Evolutionary conservation across 805 yeast genomes (phyloP), one percentile per base, ranked within the genome.

Genomic region (Tetrapisispora arboricola): DNA sequence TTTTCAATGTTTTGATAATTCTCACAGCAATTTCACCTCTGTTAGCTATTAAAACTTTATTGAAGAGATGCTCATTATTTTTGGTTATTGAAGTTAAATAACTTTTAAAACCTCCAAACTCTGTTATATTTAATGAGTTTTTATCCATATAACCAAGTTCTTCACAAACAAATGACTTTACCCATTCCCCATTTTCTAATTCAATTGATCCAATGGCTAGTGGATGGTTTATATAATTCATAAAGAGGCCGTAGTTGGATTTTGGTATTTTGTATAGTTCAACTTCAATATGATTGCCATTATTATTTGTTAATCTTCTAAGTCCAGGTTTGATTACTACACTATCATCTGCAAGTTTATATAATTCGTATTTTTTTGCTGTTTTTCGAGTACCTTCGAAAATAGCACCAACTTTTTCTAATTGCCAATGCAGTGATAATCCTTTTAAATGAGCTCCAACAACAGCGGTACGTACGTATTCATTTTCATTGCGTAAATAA

Each of bases 1-100:
- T 81, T 62, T 84, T 84, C 57, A 90, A 69, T 16, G 98, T 88
- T 58, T 75, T 81, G 56, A 90, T 86, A 51, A 92, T 86, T 55
- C 98, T 72, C 24, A 88, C 96, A 2, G 98, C 96, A 54, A 90
- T 90, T 65, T 90, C 98, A 60, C 97, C 97, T 66, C 98, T 76
- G 68, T 90, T 90, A 31, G 97, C 97, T 41, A 90, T 92, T 42
- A 90, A 71, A n/a, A 90, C 95, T 10, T 81, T 73, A 17, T 78
- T 70, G 64, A 87, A 86, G 1, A 20, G 11, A 20, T 11, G 15
- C 5, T 28, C 13, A n/a, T 27, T 8, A 13, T 60, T 44, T 35
- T 55, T 44, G 41, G 49, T 41, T 32, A 57, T 25, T 20, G 33
- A 28, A 3, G 52, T 45, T 31, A 47, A 52, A 65, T 84, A 85